Evolutionary conservation across 257 asterid species (phyloP), one percentile per base, ranked within the genome.

Genomic region (Ligustrum vulgare): DNA sequence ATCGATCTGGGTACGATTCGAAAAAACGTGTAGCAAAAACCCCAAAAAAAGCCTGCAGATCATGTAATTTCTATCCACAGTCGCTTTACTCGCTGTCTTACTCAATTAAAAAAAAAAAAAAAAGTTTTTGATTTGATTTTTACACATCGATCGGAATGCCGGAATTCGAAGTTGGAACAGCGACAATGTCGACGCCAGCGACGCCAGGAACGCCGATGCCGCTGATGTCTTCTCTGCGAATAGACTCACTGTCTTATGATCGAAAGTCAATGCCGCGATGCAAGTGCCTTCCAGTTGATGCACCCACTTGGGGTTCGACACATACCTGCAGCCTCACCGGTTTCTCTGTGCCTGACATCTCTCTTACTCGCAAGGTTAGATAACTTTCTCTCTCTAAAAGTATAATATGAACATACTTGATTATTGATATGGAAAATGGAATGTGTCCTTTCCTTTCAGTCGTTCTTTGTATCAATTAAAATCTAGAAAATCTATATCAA

Each of bases 191-290:
- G 69, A 88, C 94, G 2, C 97, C 97, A 82, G 90, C 94, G 10
- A 93, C 97, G 51, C 98, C 98, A 10, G 98, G 96, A 8, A 91
- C 98, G 2, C 98, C 97, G 8, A 81, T 93, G 10, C 96, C 96
- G 35, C 79, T 90, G 63, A 84, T 90, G 78, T 31, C 92, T 35
- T 79, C 91, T 64, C 36, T 77, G 39, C 82, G 96, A 7, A 85
- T 91, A 80, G 98, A 93, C 64, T 93, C 97, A 3, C 47, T 87
- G 70, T 87, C 92, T 0, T 90, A 77, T 36, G 97, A 91, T 60
- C 90, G 98, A 68, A 91, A 89, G 90, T 91, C 97, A 77, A 91
- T 90, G 98, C 94, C 97, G 37, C 89, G 96, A 68, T 90, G 98
- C 89, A 89, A 85, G 89, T 93, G 98, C 84, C 74, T 93, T 71